Conservation (phyloP, 2,329 filamentous ascomycete genomes). For the Pezicula radicicola region DNA sequence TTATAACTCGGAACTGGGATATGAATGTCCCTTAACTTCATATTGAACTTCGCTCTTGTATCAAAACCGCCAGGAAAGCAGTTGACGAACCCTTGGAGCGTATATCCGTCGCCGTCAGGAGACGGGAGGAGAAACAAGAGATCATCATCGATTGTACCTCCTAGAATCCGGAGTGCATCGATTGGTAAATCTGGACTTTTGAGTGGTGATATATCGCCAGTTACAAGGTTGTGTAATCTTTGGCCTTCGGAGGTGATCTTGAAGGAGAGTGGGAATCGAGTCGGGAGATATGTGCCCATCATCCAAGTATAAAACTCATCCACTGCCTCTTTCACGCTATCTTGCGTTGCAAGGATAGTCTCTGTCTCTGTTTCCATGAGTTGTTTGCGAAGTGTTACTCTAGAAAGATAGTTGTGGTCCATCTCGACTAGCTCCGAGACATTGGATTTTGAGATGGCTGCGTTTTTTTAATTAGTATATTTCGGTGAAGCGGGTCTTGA, state of each 20-base stretch:
- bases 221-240: constrained; percentile 42
- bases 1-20: constrained; percentile 54
- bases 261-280: constrained; percentile 51
- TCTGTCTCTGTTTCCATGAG: constrained; percentile 41
- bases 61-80: constrained; percentile 59
- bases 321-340: constrained; percentile 40
- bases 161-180: constrained; percentile 44
- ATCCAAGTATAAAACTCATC: constrained; percentile 56
- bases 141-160: constrained; percentile 54
- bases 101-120: constrained; percentile 36
- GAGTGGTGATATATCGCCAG: constrained; percentile 36
- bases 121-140: constrained; percentile 55
- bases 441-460: constrained; percentile 49
- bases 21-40: constrained; percentile 53
- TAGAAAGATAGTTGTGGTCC: constrained; percentile 55
- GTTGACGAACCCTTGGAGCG: constrained; percentile 51
- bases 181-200: constrained; percentile 28
- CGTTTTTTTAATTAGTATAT: too few relatives aligned
- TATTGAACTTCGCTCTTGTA: constrained; percentile 48
- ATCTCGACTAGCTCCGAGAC: constrained; percentile 54
- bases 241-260: constrained; percentile 28
- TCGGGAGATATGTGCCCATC: constrained; percentile 50
- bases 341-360: constrained; percentile 35
- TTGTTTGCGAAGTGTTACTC: constrained; percentile 44
- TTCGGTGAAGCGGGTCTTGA: too few relatives aligned